Base-by-base conservation (phyloP, 2,329 filamentous ascomycete species). In the Alternaria rosae region DNA sequence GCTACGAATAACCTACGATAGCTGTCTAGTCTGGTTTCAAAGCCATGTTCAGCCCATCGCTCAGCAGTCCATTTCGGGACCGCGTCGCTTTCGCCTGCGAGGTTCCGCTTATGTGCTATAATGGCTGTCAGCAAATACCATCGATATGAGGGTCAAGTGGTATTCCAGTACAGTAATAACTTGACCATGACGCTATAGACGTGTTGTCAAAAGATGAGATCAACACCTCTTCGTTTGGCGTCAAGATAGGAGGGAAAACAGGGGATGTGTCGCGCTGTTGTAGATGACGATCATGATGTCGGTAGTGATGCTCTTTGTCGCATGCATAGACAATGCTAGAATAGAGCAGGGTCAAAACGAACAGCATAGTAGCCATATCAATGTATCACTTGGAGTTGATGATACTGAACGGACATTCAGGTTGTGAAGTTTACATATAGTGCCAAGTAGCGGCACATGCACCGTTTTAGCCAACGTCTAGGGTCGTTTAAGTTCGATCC, bases 131-230 rank as follows among this genome's bases (percentile, higher is more conserved):
- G 38, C 21, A 48, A 17, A 21, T 17, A 20, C 15, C 3, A n/a
- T 41, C 4, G 12, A n/a, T 11, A n/a, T 13, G 35, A 38, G n/a
- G 11, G 23, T 3, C 9, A 35, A 58, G 57, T 13, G 13, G n/a
- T 8, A n/a, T 13, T 20, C 38, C 4, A 7, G 20, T 21, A 59
- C 75, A 75, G 57, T 79, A 79, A 54, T 79, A 78, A 51, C 75
- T 74, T 3, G 72, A 74, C 73, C 74, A 78, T 41, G 65, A 64
- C n/a, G 71, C 70, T 45, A 81, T 79, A 15, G 75, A 76, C 12
- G 72, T 76, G 51, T 78, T 78, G 48, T 80, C 76, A 55, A 81
- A 80, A 7, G 78, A 80, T 47, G 76, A 71, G 48, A 78, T 62
- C 25, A 81, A 65, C n/a, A 79, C 64, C 28, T 75, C 64, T 61